phyloP scores from a whole-genome alignment of 2,329 filamentous ascomycete genomes.

The Stemphylium vesicarium region DNA sequence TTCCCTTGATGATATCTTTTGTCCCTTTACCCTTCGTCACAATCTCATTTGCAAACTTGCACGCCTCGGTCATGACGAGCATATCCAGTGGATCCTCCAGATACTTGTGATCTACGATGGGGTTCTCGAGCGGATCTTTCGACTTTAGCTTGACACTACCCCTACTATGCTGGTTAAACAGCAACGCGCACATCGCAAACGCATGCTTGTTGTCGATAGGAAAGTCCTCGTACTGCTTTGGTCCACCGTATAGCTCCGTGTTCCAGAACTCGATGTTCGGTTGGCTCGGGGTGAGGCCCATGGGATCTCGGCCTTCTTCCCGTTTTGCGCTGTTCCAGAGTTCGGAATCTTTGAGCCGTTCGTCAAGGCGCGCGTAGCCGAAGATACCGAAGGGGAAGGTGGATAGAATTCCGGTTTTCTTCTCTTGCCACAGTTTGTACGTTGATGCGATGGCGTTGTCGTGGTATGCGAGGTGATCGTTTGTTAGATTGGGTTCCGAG shows the following conservation, averaged over 20 bases:
- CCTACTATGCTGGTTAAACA: conserved; percentile 64
- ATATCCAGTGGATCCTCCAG: conserved; percentile 64
- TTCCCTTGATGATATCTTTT: conserved; percentile 64
- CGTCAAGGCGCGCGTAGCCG: conserved; percentile 66
- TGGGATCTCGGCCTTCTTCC: conserved; percentile 60
- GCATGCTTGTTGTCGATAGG: conserved; percentile 61
- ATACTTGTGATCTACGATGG: conserved; percentile 65
- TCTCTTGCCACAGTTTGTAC: conserved; percentile 63
- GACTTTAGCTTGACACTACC: conserved; percentile 61
- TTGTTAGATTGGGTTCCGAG: conserved; percentile 61
- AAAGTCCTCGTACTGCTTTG: conserved; percentile 63
- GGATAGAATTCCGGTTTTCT: conserved; percentile 64
- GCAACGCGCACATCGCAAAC: conserved; percentile 64
- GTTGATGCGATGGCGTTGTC: conserved; percentile 58
- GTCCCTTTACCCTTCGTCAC: conserved; percentile 64
- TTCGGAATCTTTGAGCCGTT: conserved; percentile 61
- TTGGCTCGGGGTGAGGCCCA: conserved; percentile 64
- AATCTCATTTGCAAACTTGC: conserved; percentile 65
- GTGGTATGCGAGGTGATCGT: conserved; percentile 64
- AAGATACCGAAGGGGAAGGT: conserved; percentile 69
- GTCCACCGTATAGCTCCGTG: conserved; percentile 67
- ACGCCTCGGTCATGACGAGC: conserved; percentile 65
- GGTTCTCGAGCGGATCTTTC: conserved; percentile 58
- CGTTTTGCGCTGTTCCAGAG: conserved; percentile 62
- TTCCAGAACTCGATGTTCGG: conserved; percentile 69